These are phyloP conservation scores for Spiromastix sp. DNA, from an alignment of 2,329 filamentous ascomycete genomes.

Conservation along the genomic window DNA sequence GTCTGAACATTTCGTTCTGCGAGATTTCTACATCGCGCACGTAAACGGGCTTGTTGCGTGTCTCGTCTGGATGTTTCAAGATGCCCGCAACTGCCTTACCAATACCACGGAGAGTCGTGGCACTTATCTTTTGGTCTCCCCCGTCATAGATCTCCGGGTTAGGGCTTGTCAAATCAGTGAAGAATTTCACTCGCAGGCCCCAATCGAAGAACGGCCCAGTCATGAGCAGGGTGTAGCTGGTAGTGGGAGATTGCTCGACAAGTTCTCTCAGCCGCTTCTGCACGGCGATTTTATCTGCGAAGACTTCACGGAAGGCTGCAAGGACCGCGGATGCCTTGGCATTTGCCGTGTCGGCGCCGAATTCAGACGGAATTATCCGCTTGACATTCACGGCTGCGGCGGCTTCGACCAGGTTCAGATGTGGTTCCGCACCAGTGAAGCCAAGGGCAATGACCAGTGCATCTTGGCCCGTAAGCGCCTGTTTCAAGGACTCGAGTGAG, in stretches of 20 bases:
- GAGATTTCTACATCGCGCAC: constrained; percentile 36
- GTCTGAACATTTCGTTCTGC: constrained; percentile 31
- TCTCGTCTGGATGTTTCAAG: constrained; percentile 40
- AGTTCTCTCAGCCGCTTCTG: constrained; percentile 19
- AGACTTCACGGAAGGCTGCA: too few relatives aligned
- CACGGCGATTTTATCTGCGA: constrained; percentile 20
- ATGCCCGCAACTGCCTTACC: constrained; percentile 41
- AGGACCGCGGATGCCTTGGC: constrained; percentile 16
- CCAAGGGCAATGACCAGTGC: constrained; percentile 18
- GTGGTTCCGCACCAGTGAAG: not conserved
- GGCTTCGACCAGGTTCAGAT: constrained; percentile 19
- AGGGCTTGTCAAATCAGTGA: constrained; percentile 36
- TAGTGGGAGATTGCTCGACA: constrained; percentile 4
- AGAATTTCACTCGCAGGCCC: constrained; percentile 27
- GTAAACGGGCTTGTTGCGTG: constrained; percentile 41
- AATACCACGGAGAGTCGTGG: constrained; percentile 39
- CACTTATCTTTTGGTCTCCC: constrained; percentile 39
- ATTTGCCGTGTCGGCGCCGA: constrained; percentile 22
- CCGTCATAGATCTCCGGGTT: constrained; percentile 40
- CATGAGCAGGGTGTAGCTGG: constrained; percentile 23
- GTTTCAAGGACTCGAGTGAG: constrained; percentile 16
- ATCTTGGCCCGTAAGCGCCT: constrained; percentile 19
- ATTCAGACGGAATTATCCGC: constrained; percentile 27
- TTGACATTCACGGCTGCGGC: constrained; percentile 20
- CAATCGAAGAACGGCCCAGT: constrained; percentile 27